phyloP scores from a whole-genome alignment of 805 yeast species.

The Aciculoconidium aculeatum region DNA sequence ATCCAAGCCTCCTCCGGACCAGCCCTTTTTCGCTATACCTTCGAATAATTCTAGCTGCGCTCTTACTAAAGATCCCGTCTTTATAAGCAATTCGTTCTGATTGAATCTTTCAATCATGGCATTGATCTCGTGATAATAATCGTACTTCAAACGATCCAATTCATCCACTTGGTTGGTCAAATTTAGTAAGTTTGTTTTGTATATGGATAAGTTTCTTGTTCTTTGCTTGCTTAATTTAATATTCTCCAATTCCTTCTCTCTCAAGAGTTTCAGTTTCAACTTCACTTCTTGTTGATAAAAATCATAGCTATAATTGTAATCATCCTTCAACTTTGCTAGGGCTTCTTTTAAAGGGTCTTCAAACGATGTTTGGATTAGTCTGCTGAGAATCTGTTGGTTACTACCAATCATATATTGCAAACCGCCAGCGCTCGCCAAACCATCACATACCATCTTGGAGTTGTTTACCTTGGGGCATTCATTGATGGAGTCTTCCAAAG shows the following conservation, averaged over 20 bases:
- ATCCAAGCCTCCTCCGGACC: slow-evolving; percentile 85
- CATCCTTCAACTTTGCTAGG: slow-evolving; percentile 37
- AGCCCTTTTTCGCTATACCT: slow-evolving; percentile 75
- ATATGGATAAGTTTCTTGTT: slow-evolving; percentile 60
- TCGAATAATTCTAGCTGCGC: slow-evolving; percentile 81
- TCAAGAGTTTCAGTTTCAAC: slow-evolving; percentile 45
- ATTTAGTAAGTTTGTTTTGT: slow-evolving; percentile 59
- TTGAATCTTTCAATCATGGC: slow-evolving; percentile 53
- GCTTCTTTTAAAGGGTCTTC: slow-evolving; percentile 46
- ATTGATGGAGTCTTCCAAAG: slow-evolving; percentile 46
- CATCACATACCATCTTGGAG: slow-evolving; percentile 41
- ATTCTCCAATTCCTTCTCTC: slow-evolving; percentile 58
- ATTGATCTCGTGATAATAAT: slow-evolving; percentile 61
- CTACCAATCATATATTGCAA: slow-evolving; percentile 70
- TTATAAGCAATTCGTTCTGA: slow-evolving; percentile 46
- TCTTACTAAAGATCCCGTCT: slow-evolving; percentile 59
- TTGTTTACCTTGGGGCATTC: slow-evolving; percentile 23
- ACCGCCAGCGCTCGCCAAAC: slow-evolving; percentile 68
- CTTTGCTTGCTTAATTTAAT: slow-evolving; percentile 51
- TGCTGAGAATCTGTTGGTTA: slow-evolving; percentile 66
- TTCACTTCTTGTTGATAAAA: slow-evolving; percentile 50
- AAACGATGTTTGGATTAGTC: slow-evolving; percentile 49
- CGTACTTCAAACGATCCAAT: slow-evolving; percentile 69
- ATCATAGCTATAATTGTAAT: slow-evolving; percentile 43
- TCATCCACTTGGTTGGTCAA: slow-evolving; percentile 74